Base-by-base conservation (phyloP, 2,329 filamentous ascomycete genomes). In the Penicillium nordicum region DNA sequence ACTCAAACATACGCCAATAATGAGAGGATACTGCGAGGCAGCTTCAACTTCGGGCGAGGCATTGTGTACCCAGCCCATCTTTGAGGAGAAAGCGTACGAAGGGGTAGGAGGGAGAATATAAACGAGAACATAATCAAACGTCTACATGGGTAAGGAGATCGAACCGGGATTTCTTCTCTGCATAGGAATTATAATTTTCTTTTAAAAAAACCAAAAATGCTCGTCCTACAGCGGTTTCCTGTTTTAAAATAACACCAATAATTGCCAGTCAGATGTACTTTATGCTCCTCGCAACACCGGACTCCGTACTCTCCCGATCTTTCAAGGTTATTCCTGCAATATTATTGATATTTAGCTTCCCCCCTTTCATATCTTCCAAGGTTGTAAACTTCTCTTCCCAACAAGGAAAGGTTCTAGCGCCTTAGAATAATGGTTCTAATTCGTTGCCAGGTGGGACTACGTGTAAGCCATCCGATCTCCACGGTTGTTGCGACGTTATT, bases 51-150 rank as follows among this genome's bases (percentile, higher is more conserved):
- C 77, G 7, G 76, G 70, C 8, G 78, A 70, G 48, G 78, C 80
- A 69, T 82, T 77, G 42, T 76, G 62, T 44, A 84, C 80, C 80
- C 80, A 83, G 54, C 69, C 74, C 80, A 82, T 82, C 21, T 45
- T 66, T 45, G 25, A 16, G 21, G 23, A 38, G 55, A 34, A 5
- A 34, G 5, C 14, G 18, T 34, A 60, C 45, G 45, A 48, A 42
- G 40, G 43, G 30, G 3, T 12, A 23, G 9, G 14, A 23, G 14
- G 38, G 3, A 29, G 45, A 36, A 11, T 36, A 18, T 42, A 16
- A 12, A 47, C 32, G 8, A 37, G 16, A 16, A 38, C 50, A 40
- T 53, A 7, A 42, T 37, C 29, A 21, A 29, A 5, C 6, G 9
- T 21, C 32, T 7, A 16, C 34, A 32, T 9, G 23, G 11, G 18